A percentile compares a stretch with the other conserved stretches of the same genome.
These are phyloP conservation scores for Schizochytrium sp. DNA, from an alignment of 108 stramenopile species.

Conservation along the genomic window DNA sequence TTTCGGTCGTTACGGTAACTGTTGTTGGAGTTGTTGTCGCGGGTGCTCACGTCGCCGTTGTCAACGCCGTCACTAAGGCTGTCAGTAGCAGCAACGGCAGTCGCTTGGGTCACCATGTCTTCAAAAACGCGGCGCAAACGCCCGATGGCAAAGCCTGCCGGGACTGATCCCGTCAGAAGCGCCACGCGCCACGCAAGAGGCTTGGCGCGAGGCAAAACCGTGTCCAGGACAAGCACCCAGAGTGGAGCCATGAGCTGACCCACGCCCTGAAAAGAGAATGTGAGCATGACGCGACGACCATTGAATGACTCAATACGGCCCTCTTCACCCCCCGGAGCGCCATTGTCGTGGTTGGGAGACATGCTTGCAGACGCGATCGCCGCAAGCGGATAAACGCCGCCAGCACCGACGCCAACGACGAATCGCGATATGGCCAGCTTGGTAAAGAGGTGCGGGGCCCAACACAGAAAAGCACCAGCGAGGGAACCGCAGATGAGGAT, in stretches of 20 bases:
- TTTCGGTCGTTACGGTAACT: neutral
- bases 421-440: neutral
- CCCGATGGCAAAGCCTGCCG: neutral
- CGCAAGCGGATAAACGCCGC: neutral
- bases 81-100: too few species aligned
- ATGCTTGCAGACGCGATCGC: neutral
- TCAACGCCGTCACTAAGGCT: neutral
- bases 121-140: neutral
- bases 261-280: neutral
- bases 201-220: neutral
- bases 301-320: neutral
- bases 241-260: neutral
- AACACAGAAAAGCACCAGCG: neutral
- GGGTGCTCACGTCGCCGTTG: neutral
- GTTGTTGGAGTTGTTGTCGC: neutral
- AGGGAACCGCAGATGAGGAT: neutral
- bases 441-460: neutral
- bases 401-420: neutral
- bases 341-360: neutral
- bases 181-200: conserved; percentile 2
- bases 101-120: neutral
- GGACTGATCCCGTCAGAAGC: neutral
- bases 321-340: too few species aligned
- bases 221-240: neutral
- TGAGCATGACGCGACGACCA: neutral